Percentiles rank a stretch among this genome's conserved stretches.
phyloP scores from a whole-genome alignment of 2,329 filamentous ascomycete genomes.

The Stylonectria norvegica region DNA sequence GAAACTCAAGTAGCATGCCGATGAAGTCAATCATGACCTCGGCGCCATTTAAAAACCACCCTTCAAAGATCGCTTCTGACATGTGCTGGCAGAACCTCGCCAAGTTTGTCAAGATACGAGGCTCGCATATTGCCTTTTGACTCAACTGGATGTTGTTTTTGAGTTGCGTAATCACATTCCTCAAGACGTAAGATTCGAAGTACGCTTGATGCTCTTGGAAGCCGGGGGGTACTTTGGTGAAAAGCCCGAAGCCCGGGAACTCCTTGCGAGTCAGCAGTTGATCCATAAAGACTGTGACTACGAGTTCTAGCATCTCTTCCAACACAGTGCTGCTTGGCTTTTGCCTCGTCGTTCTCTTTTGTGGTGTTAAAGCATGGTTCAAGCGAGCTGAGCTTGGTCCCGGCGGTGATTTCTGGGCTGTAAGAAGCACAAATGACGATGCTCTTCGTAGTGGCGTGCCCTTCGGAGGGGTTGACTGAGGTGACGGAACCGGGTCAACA shows the following conservation, averaged over 20 bases:
- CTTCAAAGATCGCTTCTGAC: slow-evolving; percentile 88
- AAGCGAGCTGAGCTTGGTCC: slow-evolving; percentile 60
- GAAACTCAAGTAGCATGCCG: slow-evolving; percentile 79
- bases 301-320: slow-evolving; percentile 72
- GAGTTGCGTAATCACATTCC: slow-evolving; percentile 69
- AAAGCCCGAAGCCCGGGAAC: slow-evolving; percentile 82
- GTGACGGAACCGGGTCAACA: slow-evolving; percentile 48
- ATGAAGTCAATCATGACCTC: slow-evolving; percentile 81
- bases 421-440: slow-evolving; percentile 89
- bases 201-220: slow-evolving; percentile 94
- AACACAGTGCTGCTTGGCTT: slow-evolving; percentile 66
- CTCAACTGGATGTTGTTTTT: slow-evolving; percentile 67
- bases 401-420: slow-evolving; percentile 60
- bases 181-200: slow-evolving; percentile 86
- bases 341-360: slow-evolving; percentile 47
- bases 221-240: slow-evolving; percentile 82
- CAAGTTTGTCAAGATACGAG: slow-evolving; percentile 81
- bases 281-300: slow-evolving; percentile 78
- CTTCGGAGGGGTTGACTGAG: slow-evolving; percentile 43
- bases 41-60: slow-evolving; percentile 90
- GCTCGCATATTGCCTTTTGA: slow-evolving; percentile 71
- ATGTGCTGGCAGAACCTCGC: slow-evolving; percentile 77
- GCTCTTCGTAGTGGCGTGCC: slow-evolving; percentile 70
- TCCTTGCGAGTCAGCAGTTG: slow-evolving; percentile 85
- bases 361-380: slow-evolving; percentile 36